A percentile compares a stretch with the other conserved stretches of the same genome.
These are phyloP conservation scores for Hymenoscyphus scutula DNA, from an alignment of 2,329 filamentous ascomycete genomes.

Conservation along the genomic window DNA sequence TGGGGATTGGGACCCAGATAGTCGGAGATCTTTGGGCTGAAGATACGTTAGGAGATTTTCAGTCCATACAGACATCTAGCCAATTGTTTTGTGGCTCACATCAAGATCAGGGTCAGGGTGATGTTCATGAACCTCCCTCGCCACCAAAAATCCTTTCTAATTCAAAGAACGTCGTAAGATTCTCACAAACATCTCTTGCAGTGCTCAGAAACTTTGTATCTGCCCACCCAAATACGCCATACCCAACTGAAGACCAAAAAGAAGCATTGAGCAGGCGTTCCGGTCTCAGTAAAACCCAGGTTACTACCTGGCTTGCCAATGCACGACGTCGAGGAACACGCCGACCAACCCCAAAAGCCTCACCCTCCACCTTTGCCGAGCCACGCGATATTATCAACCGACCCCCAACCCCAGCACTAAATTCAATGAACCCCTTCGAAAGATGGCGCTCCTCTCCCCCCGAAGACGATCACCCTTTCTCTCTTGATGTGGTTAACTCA, in stretches of 20 bases:
- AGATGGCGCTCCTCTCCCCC: background rate
- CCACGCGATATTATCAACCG: conserved; percentile 1
- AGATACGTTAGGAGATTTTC: no score
- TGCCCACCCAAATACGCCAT: background rate
- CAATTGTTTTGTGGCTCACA: no score
- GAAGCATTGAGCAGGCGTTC: background rate
- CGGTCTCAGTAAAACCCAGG: conserved; percentile 3
- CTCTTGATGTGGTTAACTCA: no score
- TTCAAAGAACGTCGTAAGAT: conserved; percentile 36
- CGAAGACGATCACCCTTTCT: no score
- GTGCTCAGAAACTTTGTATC: conserved; percentile 4
- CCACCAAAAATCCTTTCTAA: no score
- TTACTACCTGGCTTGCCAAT: conserved; percentile 7
- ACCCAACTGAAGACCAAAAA: no score
- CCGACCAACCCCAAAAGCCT: background rate
- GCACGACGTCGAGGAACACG: conserved; percentile 1
- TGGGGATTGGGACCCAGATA: no score
- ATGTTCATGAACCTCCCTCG: no score
- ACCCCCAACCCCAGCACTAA: background rate
- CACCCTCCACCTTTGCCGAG: background rate
- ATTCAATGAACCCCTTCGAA: conserved; percentile 5
- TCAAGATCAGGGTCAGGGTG: no score
- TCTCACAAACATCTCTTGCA: conserved; percentile 1
- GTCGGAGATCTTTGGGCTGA: no score
- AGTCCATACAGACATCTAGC: no score